Evolutionary conservation across 2,329 filamentous ascomycete genomes (phyloP).

Genomic region (Fusarium tjaetaba): DNA sequence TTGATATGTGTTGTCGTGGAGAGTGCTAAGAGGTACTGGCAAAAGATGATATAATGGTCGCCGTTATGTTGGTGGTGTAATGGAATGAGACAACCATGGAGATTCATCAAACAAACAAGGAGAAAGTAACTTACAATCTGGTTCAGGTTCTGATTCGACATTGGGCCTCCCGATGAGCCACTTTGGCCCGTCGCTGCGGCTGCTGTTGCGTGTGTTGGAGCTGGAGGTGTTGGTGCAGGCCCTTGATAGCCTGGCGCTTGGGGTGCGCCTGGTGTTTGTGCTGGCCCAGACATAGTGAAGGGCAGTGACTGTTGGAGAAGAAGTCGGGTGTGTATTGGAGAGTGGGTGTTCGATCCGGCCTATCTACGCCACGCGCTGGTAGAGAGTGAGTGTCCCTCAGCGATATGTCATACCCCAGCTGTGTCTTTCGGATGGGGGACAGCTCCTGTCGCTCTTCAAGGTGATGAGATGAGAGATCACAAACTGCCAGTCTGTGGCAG

Average conservation of each 20-base stretch:
- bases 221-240: slow-evolving; percentile 49
- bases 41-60: not conserved
- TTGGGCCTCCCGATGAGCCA: slow-evolving; percentile 52
- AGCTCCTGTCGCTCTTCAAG: not conserved
- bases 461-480: slow-evolving; percentile 1
- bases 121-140: slow-evolving; percentile 79
- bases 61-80: not conserved
- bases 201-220: slow-evolving; percentile 39
- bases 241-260: slow-evolving; percentile 45
- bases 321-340: not conserved
- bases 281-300: slow-evolving; percentile 49
- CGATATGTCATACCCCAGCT: slow-evolving; percentile 11
- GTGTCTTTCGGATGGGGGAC: not conserved
- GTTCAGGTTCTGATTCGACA: slow-evolving; percentile 91
- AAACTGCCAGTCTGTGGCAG: not conserved
- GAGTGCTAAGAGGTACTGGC: not conserved
- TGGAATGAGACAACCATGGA: not conserved
- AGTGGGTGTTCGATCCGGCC: not conserved
- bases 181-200: slow-evolving; percentile 45
- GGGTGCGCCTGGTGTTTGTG: slow-evolving; percentile 44
- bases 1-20: not conserved
- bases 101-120: not conserved
- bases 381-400: not conserved
- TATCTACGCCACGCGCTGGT: not conserved
- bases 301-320: not conserved